A percentile compares a stretch with the other conserved stretches of the same genome.
phyloP scores from a whole-genome alignment of 2,329 filamentous ascomycete genomes.

The Cladophialophora psammophila region DNA sequence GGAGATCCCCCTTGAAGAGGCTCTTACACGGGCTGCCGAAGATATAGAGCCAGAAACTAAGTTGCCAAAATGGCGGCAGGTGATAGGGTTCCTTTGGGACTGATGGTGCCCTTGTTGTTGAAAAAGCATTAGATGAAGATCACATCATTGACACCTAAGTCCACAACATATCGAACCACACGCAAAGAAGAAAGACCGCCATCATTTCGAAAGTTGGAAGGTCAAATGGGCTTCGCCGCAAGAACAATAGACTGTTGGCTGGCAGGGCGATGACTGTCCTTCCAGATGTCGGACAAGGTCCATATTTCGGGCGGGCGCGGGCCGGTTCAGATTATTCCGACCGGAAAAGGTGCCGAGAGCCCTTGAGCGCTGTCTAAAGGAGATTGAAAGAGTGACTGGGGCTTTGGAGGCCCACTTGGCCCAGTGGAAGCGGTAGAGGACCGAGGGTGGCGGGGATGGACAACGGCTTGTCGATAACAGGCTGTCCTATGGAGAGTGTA shows the following conservation, averaged over 20 bases:
- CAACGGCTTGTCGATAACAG: slow-evolving; percentile 55
- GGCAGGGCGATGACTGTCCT: slow-evolving; percentile 55
- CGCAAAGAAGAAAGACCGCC: no score
- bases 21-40: slow-evolving; percentile 56
- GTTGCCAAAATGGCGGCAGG: slow-evolving; percentile 31
- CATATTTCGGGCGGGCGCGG: slow-evolving; percentile 57
- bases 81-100: slow-evolving; percentile 38
- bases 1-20: slow-evolving; percentile 61
- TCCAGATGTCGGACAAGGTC: slow-evolving; percentile 56
- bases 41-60: slow-evolving; percentile 45
- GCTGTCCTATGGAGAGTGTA: slow-evolving; percentile 52
- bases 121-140: background rate
- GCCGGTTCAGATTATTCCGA: slow-evolving; percentile 54
- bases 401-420: slow-evolving; percentile 54
- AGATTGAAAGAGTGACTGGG: slow-evolving; percentile 53
- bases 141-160: background rate
- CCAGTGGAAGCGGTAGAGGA: slow-evolving; percentile 23
- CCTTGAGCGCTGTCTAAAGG: slow-evolving; percentile 54
- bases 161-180: background rate
- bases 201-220: slow-evolving; percentile 26
- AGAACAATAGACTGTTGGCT: slow-evolving; percentile 48
- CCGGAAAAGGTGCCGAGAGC: slow-evolving; percentile 53
- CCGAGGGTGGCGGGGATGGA: slow-evolving; percentile 28
- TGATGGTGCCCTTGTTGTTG: slow-evolving; percentile 4
- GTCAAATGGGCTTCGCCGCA: slow-evolving; percentile 47